Evolutionary conservation across 176 grass and related monocot species (phyloP), one percentile per base, ranked within the genome.

Genomic region (Cocos nucifera): DNA sequence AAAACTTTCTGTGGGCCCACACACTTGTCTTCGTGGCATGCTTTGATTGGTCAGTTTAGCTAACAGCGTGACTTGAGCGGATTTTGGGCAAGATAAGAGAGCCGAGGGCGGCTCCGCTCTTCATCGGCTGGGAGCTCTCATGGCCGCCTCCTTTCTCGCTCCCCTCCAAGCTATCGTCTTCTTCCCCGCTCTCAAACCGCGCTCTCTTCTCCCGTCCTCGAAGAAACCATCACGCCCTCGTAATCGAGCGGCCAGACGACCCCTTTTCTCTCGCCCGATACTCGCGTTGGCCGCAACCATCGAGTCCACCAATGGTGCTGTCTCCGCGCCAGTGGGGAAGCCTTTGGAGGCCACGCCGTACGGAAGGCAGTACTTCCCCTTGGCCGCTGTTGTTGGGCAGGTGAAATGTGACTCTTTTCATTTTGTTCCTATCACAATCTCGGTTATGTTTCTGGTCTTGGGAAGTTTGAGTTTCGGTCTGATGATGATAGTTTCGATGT

Each of bases 331-430:
- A 51, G 62, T 26, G 6, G 21, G 35, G 65, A 77, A 62, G 8
- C 50, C 59, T 5, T 51, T 56, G 26, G 54, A 52, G 3, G 0
- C 19, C 4, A 64, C 66, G 4, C 75, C 75, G 44, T 97, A 91
- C 20, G 92, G 87, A 21, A 67, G 92, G 81, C 75, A 97, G 73
- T 91, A 85, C 63, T 97, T 97, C 66, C 92, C 92, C 14, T 54
- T 97, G 71, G 92, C 87, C 24, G 92, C 84, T 17, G 87, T 91
- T 22, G 87, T 97, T 5, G 92, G 92, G 48, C 92, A 97, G 87
- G 92, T 91, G 51, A 74, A 64, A 19, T 15, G 7, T 19, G 56
- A 35, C 25, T 49, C n/a, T 7, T 17, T 62, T n/a, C n/a, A 1
- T 56, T 22, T n/a, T 6, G 5, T 30, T 17, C 53, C 26, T 29